These are phyloP conservation scores for Bertia moriformis DNA, from an alignment of 2,329 filamentous ascomycete genomes.

Conservation along the genomic window DNA sequence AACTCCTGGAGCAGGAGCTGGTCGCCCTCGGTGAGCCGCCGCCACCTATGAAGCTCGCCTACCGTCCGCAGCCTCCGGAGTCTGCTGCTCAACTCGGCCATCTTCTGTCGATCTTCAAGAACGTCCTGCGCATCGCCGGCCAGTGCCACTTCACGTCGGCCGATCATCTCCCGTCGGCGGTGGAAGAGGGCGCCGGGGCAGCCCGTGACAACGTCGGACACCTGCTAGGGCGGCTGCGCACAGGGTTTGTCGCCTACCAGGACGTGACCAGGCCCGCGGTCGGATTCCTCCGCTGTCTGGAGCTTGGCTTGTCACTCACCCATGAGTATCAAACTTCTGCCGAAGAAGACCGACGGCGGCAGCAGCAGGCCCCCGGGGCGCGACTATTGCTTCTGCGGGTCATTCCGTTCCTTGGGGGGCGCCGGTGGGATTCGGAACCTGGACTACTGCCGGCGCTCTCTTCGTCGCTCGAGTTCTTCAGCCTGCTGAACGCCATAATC, in stretches of 20 bases:
- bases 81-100: constrained; percentile 57
- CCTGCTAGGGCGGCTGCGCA: constrained; percentile 54
- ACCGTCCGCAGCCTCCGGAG: constrained; percentile 50
- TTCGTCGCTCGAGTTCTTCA: constrained; percentile 29
- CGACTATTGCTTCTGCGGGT: constrained; percentile 26
- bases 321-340: neutral
- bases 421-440: neutral
- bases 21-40: constrained; percentile 51
- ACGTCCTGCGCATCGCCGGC: constrained; percentile 39
- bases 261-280: constrained; percentile 69
- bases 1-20: constrained; percentile 48
- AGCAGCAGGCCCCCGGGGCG: too few relatives aligned
- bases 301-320: constrained; percentile 58
- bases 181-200: constrained; percentile 33
- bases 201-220: constrained; percentile 45
- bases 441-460: neutral
- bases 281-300: constrained; percentile 66
- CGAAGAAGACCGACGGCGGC: too few relatives aligned
- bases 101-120: constrained; percentile 72
- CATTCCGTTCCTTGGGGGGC: constrained; percentile 41
- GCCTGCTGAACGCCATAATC: constrained; percentile 26
- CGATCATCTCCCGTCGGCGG: too few relatives aligned
- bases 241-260: constrained; percentile 64
- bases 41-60: constrained; percentile 48
- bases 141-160: too few relatives aligned